These are phyloP conservation scores for Marasmius oreades DNA, from an alignment of 1,284 basidiomycete species.

Conservation along the genomic window DNA sequence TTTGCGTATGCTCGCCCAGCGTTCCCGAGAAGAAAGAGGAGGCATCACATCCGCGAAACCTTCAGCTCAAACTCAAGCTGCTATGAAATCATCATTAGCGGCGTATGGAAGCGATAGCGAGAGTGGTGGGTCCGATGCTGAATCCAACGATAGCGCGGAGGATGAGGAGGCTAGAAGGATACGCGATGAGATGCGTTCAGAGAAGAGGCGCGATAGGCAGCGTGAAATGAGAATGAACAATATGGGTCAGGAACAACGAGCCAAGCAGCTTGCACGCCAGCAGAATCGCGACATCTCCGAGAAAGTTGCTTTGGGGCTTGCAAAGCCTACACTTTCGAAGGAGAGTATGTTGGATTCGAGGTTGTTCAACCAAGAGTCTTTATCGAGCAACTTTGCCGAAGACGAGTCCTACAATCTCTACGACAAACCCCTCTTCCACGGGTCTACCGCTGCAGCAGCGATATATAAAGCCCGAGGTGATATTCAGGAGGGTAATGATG, in stretches of 20 bases:
- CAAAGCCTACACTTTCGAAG: constrained; percentile 93
- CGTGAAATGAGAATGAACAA: constrained; percentile 98
- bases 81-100: constrained; percentile 75
- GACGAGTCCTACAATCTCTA: constrained; percentile 94
- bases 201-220: constrained; percentile 92
- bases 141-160: constrained; percentile 54
- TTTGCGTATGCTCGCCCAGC: constrained; percentile 88
- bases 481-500: constrained; percentile 81
- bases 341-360: constrained; percentile 97
- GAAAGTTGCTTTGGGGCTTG: constrained; percentile 96
- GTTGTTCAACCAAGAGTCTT: constrained; percentile 93
- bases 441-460: constrained; percentile 92
- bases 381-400: constrained; percentile 80
- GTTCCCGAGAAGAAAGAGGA: constrained; percentile 90
- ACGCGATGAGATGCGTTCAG: constrained; percentile 86
- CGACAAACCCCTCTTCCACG: constrained; percentile 94
- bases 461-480: constrained; percentile 95
- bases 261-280: constrained; percentile 91
- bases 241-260: constrained; percentile 96
- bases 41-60: constrained; percentile 67
- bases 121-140: constrained; percentile 42
- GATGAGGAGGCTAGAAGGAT: constrained; percentile 86
- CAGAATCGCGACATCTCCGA: constrained; percentile 99
- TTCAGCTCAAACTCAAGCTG: constrained; percentile 54
- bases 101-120: constrained; percentile 80